Evolutionary conservation across 1,284 basidiomycete genomes (phyloP), one percentile per base, ranked within the genome.

Genomic region (Ustilago curta): DNA sequence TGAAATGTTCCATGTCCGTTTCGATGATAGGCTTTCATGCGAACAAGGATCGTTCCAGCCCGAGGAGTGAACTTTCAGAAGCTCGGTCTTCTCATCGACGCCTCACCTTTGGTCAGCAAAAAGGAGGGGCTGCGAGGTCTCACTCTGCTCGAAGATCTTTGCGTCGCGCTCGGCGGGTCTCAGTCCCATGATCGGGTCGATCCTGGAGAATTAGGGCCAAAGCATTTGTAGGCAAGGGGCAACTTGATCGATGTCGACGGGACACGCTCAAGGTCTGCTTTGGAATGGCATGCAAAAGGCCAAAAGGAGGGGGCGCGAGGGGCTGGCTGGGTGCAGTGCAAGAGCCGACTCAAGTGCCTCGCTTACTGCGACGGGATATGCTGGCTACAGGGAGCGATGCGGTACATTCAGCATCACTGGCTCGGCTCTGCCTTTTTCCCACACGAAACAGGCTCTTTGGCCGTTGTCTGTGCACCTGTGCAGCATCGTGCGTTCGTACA

Each of bases 281-380:
- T 42, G 37, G 40, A 53, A 23, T 51, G 59, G 50, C 56, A 60
- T 58, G 56, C 51, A 32, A 35, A n/a, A 44, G 31, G 43, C 37
- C 23, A 49, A 27, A 27, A 7, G 48, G 32, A 7, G 48, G 32
- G 56, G 37, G 52, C 6, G 18, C 27, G 9, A n/a, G 21, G 54
- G 42, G 18, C 25, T 39, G 47, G 25, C 21, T 16, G 42, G 19
- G 12, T 16, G 53, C 44, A 50, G 47, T 23, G 12, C 18, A n/a
- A 55, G 32, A 25, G 67, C 60, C 60, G 25, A 7, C 49, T 44
- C 50, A 35, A 70, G 68, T 65, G 58, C 61, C 68, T 70, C 68
- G 68, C 57, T 43, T 70, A 58, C 18, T 50, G 50, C 43, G 23
- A 45, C 32, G 52, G 35, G 32, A 51, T 47, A 58, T 58, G 62